These are phyloP conservation scores for Mortierella alpina DNA, from an alignment of 192 early-diverging fungal species.

Conservation along the genomic window DNA sequence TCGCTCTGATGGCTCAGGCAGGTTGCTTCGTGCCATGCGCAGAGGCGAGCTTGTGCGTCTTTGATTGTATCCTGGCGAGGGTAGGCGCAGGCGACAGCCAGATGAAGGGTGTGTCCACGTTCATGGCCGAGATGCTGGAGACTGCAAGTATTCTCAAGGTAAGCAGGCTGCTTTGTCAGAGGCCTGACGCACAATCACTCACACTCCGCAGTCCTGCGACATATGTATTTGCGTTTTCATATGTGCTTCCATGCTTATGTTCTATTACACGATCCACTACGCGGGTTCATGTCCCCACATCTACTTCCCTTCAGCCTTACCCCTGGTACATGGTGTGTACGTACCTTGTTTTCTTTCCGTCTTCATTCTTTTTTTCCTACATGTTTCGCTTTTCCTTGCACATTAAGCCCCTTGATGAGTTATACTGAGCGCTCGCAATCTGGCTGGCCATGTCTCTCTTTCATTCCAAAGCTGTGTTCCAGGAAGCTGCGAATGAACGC, in stretches of 20 bases:
- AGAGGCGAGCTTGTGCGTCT: slow-evolving; percentile 76
- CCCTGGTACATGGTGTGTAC: no score
- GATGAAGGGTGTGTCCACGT: slow-evolving; percentile 93
- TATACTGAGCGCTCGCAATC: no score
- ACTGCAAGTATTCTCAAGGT: slow-evolving; percentile 90
- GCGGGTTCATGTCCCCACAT: no score
- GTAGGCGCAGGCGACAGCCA: slow-evolving; percentile 96
- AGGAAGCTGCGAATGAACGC: no score
- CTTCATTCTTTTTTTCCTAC: no score
- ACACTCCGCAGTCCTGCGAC: neutral
- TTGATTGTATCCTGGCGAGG: slow-evolving; percentile 91
- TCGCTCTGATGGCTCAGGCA: slow-evolving; percentile 93
- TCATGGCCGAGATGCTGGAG: slow-evolving; percentile 97
- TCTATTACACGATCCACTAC: no score
- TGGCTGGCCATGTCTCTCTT: neutral
- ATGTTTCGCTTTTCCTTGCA: no score
- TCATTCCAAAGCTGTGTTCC: neutral
- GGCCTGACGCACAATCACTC: no score
- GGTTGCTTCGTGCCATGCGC: slow-evolving; percentile 95
- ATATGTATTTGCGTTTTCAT: neutral
- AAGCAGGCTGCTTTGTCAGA: neutral
- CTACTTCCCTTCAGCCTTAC: no score
- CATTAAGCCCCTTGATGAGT: no score
- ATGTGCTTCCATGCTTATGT: no score
- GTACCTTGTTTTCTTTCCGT: no score